Base-by-base conservation (phyloP, 108 stramenopile species). In the Parietichytrium sp. region DNA sequence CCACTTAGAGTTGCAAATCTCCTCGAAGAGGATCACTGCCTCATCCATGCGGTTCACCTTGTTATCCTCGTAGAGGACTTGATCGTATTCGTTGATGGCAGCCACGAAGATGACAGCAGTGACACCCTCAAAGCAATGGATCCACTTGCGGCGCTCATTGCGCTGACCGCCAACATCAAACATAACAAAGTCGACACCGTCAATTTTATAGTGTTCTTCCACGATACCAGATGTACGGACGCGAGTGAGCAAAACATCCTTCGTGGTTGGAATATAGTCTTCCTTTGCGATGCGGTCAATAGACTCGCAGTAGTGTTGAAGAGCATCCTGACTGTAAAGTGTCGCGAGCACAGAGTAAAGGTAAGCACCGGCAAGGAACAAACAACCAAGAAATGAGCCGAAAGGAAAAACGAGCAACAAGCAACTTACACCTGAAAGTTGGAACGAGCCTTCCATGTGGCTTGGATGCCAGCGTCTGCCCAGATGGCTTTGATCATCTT, bases 101-200 rank as follows among this genome's bases (percentile, higher is more conserved):
- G 95, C 96, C 31, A 98, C 96, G 87, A 97, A 98, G 79, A 98
- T 97, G 54, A 98, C 96, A 16, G 97, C 96, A 53, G 95, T 96
- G 33, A 98, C 96, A 29, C 93, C 89, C 82, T 97, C 96, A 82
- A 97, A 89, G 78, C 86, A 86, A 82, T 89, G 88, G 23, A 89
- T 88, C 90, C 90, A 90, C 85, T 90, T 90, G 31, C 85, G 82
- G 12, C 90, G 83, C 86, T 90, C 90, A 51, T 88, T 89, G 33
- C 90, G 86, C 88, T 90, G 90, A 26, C 90, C 90, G 33, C 90
- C 90, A 18, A 90, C 90, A 80, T 89, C 90, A 52, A 96, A 97
- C 91, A 98, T 93, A 85, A 96, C 96, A 84, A 96, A 97, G 18
- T 95, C 90, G 38, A 92, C 53, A 0, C 88, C 88, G 52, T 90